These are phyloP conservation scores for Teunomyces atbi DNA, from an alignment of 805 yeast genomes.

Conservation along the genomic window DNA sequence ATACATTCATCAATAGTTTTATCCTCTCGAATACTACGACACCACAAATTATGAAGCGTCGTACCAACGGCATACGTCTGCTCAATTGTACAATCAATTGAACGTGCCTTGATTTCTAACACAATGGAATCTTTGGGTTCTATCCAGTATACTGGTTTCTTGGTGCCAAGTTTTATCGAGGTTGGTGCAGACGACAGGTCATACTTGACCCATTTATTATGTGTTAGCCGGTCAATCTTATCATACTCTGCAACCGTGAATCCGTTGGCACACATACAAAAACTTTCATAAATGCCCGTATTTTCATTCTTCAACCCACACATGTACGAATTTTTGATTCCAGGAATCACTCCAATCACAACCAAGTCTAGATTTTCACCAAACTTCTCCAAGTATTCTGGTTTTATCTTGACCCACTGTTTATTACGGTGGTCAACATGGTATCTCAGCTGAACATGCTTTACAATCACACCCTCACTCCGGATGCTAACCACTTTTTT, in stretches of 20 bases:
- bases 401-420: conserved; percentile 87
- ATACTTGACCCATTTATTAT: conserved; percentile 58
- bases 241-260: conserved; percentile 62
- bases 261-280: conserved; percentile 85
- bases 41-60: conserved; percentile 76
- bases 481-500: conserved; percentile 56
- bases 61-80: conserved; percentile 59
- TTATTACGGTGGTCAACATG: conserved; percentile 57
- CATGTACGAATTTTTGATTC: conserved; percentile 66
- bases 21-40: conserved; percentile 65
- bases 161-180: conserved; percentile 53
- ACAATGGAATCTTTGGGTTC: conserved; percentile 75
- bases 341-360: conserved; percentile 75
- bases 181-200: conserved; percentile 41
- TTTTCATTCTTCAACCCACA: conserved; percentile 64
- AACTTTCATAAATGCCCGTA: conserved; percentile 51
- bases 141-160: conserved; percentile 73
- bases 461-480: conserved; percentile 82
- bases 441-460: conserved; percentile 59
- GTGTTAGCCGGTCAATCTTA: conserved; percentile 53
- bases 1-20: conserved; percentile 57
- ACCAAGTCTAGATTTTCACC: conserved; percentile 83
- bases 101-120: conserved; percentile 78
- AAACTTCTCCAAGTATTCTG: conserved; percentile 81
- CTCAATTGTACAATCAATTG: conserved; percentile 50